A percentile compares a stretch with the other conserved stretches of the same genome.
Conservation (phyloP, 371 early-diverging fungal genomes). For the Blakeslea trispora region DNA sequence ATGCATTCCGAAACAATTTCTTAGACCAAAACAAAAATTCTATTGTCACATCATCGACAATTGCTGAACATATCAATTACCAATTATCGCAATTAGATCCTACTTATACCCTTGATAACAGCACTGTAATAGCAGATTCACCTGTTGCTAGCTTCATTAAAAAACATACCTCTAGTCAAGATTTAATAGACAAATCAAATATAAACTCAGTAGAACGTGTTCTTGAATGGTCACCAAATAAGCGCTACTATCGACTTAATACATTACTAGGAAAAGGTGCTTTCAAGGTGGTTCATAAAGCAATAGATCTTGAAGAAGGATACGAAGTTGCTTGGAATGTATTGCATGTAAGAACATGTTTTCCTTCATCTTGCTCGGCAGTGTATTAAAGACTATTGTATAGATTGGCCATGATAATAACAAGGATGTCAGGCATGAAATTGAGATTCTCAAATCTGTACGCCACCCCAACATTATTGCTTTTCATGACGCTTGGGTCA, state of each 20-base stretch:
- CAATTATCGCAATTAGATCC: slow-evolving; percentile 19
- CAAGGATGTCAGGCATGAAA: slow-evolving; percentile 74
- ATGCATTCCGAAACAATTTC: slow-evolving; percentile 15
- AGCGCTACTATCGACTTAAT: slow-evolving; percentile 65
- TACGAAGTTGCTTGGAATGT: slow-evolving; percentile 94
- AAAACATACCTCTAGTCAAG: slow-evolving; percentile 16
- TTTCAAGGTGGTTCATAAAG: slow-evolving; percentile 90
- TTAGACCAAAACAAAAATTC: slow-evolving; percentile 8
- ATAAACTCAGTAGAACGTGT: slow-evolving; percentile 62
- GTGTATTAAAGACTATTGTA: slow-evolving; percentile 32
- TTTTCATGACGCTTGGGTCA: slow-evolving; percentile 77
- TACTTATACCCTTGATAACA: slow-evolving; percentile 3
- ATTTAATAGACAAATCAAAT: slow-evolving; percentile 39
- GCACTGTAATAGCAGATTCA: background rate
- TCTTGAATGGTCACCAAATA: slow-evolving; percentile 68
- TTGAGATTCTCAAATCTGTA: slow-evolving; percentile 79
- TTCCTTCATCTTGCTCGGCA: background rate
- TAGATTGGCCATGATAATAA: slow-evolving; percentile 65
- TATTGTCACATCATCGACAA: slow-evolving; percentile 5
- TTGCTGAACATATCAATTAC: slow-evolving; percentile 27
- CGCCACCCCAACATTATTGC: slow-evolving; percentile 87
- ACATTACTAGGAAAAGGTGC: slow-evolving; percentile 73
- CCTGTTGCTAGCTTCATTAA: slow-evolving; percentile 9
- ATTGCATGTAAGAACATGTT: slow-evolving; percentile 46
- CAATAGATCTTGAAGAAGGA: slow-evolving; percentile 88